Conservation (phyloP, 352 stramenopile genomes). For the Globisporangium sylvaticum region DNA sequence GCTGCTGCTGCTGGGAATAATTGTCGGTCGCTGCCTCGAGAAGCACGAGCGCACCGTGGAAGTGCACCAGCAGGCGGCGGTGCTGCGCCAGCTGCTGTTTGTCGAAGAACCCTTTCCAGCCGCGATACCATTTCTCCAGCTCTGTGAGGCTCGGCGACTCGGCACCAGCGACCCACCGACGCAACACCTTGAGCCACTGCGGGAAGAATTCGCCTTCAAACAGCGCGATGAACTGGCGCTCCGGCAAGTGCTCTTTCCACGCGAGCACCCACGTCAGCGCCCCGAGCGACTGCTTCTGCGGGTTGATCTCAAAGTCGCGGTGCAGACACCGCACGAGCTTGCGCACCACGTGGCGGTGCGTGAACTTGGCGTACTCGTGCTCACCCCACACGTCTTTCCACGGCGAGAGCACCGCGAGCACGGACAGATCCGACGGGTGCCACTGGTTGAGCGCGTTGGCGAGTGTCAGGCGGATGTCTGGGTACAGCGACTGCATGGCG, state of each 20-base stretch:
- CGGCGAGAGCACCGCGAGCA: slow-evolving; percentile 55
- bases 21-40: slow-evolving; percentile 43
- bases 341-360: slow-evolving; percentile 67
- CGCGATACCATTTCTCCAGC: slow-evolving; percentile 78
- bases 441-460: slow-evolving; percentile 66
- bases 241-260: slow-evolving; percentile 64
- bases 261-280: slow-evolving; percentile 65
- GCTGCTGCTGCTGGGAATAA: slow-evolving; percentile 8
- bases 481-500: slow-evolving; percentile 51
- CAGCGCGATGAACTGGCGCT: slow-evolving; percentile 73
- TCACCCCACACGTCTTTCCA: slow-evolving; percentile 76
- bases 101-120: slow-evolving; percentile 82
- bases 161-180: slow-evolving; percentile 52
- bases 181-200: slow-evolving; percentile 85
- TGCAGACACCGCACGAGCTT: slow-evolving; percentile 78
- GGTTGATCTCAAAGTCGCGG: slow-evolving; percentile 80
- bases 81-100: slow-evolving; percentile 53
- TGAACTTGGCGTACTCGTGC: slow-evolving; percentile 83
- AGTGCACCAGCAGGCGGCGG: slow-evolving; percentile 67
- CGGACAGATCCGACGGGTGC: slow-evolving; percentile 72
- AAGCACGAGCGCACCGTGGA: slow-evolving; percentile 69
- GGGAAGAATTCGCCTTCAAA: slow-evolving; percentile 91
- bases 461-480: slow-evolving; percentile 64
- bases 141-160: slow-evolving; percentile 48
- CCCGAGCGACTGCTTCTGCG: slow-evolving; percentile 64